Conservation (phyloP, 208 protist species). For the Trypanosoma conorhini region DNA sequence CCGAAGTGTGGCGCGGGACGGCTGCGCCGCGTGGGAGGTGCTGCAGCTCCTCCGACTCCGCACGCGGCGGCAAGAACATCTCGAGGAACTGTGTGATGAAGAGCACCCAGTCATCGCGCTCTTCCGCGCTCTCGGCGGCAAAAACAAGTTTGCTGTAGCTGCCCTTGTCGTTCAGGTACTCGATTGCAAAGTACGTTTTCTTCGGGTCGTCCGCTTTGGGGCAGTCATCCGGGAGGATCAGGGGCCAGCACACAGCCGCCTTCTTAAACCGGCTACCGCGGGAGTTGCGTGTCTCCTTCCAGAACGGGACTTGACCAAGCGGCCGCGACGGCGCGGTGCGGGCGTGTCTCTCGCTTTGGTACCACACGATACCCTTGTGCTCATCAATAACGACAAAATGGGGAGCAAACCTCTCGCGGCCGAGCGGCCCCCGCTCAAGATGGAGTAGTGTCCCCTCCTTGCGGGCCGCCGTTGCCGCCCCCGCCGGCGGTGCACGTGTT, state of each 20-base stretch:
- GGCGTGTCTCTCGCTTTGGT: slow-evolving; percentile 32
- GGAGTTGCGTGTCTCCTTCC: slow-evolving; percentile 51
- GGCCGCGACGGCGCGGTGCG: slow-evolving; percentile 21
- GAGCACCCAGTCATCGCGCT: slow-evolving; percentile 62
- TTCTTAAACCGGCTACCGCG: slow-evolving; percentile 69
- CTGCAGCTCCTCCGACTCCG: slow-evolving; percentile 60
- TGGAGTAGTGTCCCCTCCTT: slow-evolving; percentile 51
- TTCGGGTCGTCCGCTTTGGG: slow-evolving; percentile 34
- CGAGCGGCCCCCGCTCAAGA: slow-evolving; percentile 23
- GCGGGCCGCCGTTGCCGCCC: neutral
- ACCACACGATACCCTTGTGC: slow-evolving; percentile 48
- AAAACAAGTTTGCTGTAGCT: slow-evolving; percentile 40
- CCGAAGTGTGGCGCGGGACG: slow-evolving; percentile 43
- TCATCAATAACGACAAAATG: slow-evolving; percentile 62
- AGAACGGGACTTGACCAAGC: slow-evolving; percentile 46
- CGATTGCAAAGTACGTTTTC: slow-evolving; percentile 58
- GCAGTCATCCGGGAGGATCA: slow-evolving; percentile 61
- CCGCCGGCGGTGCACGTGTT: neutral
- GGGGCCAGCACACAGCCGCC: slow-evolving; percentile 68
- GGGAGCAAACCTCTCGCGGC: slow-evolving; percentile 31
- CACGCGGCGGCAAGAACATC: slow-evolving; percentile 50
- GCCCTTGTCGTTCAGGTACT: slow-evolving; percentile 42
- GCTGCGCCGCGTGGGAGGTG: slow-evolving; percentile 30
- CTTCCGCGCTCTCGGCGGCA: slow-evolving; percentile 30
- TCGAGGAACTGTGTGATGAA: slow-evolving; percentile 68